phyloP scores from a whole-genome alignment of 345 rosid genomes.

The Bruguiera gymnorhiza region DNA sequence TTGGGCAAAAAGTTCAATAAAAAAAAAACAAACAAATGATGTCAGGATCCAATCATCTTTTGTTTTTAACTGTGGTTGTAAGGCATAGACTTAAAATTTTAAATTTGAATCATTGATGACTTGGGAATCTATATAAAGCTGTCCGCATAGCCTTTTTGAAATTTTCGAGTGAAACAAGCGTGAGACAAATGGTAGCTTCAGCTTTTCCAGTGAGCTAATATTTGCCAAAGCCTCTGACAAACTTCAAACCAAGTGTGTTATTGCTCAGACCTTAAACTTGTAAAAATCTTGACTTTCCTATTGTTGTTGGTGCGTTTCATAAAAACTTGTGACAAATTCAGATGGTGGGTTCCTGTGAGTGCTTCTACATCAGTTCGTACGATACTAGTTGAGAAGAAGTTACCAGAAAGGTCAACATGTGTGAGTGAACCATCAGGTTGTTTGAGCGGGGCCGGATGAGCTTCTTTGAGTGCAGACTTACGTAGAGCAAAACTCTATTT shows the following conservation, averaged over 20 bases:
- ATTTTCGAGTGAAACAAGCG: too few species aligned
- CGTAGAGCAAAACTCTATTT: conserved; percentile 29
- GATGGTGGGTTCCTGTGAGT: conserved; percentile 28
- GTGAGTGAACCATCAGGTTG: conserved; percentile 37
- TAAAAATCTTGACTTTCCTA: conserved; percentile 28
- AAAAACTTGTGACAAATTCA: conserved; percentile 41
- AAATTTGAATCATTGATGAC: too few species aligned
- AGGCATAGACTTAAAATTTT: too few species aligned
- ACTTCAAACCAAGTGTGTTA: conserved; percentile 32
- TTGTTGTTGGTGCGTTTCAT: conserved; percentile 25
- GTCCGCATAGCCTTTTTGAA: too few species aligned
- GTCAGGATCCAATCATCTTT: too few species aligned
- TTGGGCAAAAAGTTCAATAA: too few species aligned
- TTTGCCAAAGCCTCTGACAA: conserved; percentile 42
- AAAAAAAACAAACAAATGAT: too few species aligned
- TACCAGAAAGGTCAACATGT: conserved; percentile 48
- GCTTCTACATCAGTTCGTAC: conserved; percentile 31
- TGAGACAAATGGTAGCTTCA: conserved; percentile 27
- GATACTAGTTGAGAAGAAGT: conserved; percentile 37
- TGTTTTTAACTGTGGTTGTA: too few species aligned
- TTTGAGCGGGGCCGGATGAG: conserved; percentile 39
- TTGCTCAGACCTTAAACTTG: conserved; percentile 42
- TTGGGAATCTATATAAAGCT: too few species aligned
- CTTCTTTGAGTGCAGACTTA: conserved; percentile 51
- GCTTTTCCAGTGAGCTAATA: conserved; percentile 34